Evolutionary conservation across 2,329 filamentous ascomycete species (phyloP).

Genomic region (Cladorrhinum sp.): DNA sequence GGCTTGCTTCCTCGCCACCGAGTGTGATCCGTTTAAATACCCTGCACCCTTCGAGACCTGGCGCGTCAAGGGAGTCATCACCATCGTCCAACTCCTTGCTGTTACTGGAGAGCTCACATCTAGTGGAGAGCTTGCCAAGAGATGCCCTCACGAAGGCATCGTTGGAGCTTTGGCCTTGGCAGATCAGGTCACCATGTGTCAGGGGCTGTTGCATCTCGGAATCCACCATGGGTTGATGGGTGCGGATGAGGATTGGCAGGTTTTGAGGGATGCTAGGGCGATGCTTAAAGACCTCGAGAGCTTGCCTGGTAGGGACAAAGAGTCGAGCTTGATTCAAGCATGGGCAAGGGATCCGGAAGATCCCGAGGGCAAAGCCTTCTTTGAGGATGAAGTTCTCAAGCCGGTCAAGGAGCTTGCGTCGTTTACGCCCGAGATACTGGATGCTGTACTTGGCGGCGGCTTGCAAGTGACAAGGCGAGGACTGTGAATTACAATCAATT

Average conservation of each 20-base stretch:
- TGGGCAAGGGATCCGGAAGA: slow-evolving; percentile 43
- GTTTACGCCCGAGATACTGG: slow-evolving; percentile 44
- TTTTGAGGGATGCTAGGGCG: slow-evolving; percentile 42
- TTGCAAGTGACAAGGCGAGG: background rate
- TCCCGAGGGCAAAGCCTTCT: slow-evolving; percentile 44
- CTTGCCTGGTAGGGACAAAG: slow-evolving; percentile 44
- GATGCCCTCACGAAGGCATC: slow-evolving; percentile 29
- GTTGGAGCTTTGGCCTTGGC: slow-evolving; percentile 38
- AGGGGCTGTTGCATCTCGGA: slow-evolving; percentile 51
- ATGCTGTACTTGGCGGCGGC: slow-evolving; percentile 36
- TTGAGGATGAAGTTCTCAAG: slow-evolving; percentile 46
- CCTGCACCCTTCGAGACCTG: slow-evolving; percentile 49
- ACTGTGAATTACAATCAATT: background rate
- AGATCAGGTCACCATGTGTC: slow-evolving; percentile 53
- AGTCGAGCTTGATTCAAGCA: slow-evolving; percentile 41
- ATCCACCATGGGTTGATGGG: slow-evolving; percentile 40
- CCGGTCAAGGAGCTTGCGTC: slow-evolving; percentile 46
- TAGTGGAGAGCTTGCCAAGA: slow-evolving; percentile 27
- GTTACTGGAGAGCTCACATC: slow-evolving; percentile 44
- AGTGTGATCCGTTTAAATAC: slow-evolving; percentile 49
- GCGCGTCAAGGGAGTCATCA: slow-evolving; percentile 50
- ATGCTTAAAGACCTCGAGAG: slow-evolving; percentile 50
- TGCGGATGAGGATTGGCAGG: slow-evolving; percentile 45
- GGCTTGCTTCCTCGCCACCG: slow-evolving; percentile 45
- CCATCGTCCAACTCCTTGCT: slow-evolving; percentile 51